phyloP scores from a whole-genome alignment of 768 basidiomycete genomes.

The Mrakia gelida region DNA sequence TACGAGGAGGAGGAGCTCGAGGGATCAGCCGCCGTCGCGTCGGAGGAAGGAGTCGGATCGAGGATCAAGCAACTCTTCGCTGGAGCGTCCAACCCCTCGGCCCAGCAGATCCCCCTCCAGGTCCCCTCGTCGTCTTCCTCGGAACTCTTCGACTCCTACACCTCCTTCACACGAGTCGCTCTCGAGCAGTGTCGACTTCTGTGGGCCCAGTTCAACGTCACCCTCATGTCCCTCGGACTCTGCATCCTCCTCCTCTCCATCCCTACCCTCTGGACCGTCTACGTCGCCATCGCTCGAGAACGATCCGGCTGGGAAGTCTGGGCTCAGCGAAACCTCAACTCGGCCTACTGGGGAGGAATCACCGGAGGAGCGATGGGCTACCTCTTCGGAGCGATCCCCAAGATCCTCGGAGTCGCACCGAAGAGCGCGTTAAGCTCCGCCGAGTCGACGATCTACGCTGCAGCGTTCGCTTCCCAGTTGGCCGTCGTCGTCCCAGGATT shows the following conservation, averaged over 20 bases:
- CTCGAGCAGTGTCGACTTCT: constrained; percentile 70
- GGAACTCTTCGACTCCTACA: constrained; percentile 37
- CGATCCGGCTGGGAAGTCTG: constrained; percentile 42
- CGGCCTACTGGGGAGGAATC: constrained; percentile 27
- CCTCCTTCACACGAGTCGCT: constrained; percentile 59
- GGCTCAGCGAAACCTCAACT: constrained; percentile 34
- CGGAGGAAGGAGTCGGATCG: constrained; percentile 11
- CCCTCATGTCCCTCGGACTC: constrained; percentile 71
- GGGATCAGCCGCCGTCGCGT: neutral
- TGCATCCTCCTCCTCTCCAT: constrained; percentile 57
- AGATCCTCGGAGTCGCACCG: constrained; percentile 21
- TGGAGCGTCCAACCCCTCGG: neutral
- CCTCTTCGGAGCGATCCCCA: neutral
- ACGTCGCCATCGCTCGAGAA: constrained; percentile 50
- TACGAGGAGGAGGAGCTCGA: constrained; percentile 15
- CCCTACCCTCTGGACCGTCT: constrained; percentile 57
- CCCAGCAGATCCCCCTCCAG: constrained; percentile 4
- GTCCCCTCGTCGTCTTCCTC: constrained; percentile 16
- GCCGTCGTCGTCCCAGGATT: constrained; percentile 5
- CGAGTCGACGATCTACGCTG: constrained; percentile 39
- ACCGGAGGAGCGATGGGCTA: constrained; percentile 28
- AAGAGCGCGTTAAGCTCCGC: constrained; percentile 28
- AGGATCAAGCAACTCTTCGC: constrained; percentile 12
- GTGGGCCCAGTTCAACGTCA: constrained; percentile 90
- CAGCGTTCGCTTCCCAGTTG: constrained; percentile 38